These are phyloP conservation scores for Trichoderma aggressivum DNA, from an alignment of 2,329 filamentous ascomycete species.

Conservation along the genomic window DNA sequence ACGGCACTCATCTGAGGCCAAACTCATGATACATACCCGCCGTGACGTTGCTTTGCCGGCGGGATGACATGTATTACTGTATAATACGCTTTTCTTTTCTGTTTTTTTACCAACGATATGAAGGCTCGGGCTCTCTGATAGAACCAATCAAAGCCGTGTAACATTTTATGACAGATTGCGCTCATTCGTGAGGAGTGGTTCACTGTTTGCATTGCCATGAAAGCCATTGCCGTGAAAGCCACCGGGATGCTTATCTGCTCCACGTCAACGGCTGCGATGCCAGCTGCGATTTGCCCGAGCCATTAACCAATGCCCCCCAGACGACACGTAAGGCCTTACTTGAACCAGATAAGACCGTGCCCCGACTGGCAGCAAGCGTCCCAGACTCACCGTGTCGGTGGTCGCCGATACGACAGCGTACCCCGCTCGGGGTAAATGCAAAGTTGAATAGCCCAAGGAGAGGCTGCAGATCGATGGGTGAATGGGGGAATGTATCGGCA, in stretches of 20 bases:
- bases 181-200: not conserved
- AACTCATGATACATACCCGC: slow-evolving; percentile 16
- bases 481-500: slow-evolving; percentile 9
- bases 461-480: slow-evolving; percentile 7
- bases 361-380: not conserved
- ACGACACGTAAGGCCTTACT: slow-evolving; percentile 4
- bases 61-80: slow-evolving; percentile 32
- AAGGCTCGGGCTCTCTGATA: slow-evolving; percentile 18
- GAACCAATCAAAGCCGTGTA: slow-evolving; percentile 21
- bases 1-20: slow-evolving; percentile 2
- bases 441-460: slow-evolving; percentile 4
- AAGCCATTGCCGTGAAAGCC: not conserved
- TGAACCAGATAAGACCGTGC: not conserved
- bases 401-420: slow-evolving; percentile 8
- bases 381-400: slow-evolving; percentile 12
- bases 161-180: not conserved
- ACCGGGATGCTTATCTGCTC: too few species aligned
- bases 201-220: not conserved
- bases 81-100: slow-evolving; percentile 25
- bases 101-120: slow-evolving; percentile 15
- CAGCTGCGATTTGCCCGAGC: not conserved
- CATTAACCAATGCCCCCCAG: not conserved
- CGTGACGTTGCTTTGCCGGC: slow-evolving; percentile 20
- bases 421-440: slow-evolving; percentile 15
- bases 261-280: not conserved